phyloP scores from a whole-genome alignment of 441 rosid species.

The Adansonia madagascariensis region DNA sequence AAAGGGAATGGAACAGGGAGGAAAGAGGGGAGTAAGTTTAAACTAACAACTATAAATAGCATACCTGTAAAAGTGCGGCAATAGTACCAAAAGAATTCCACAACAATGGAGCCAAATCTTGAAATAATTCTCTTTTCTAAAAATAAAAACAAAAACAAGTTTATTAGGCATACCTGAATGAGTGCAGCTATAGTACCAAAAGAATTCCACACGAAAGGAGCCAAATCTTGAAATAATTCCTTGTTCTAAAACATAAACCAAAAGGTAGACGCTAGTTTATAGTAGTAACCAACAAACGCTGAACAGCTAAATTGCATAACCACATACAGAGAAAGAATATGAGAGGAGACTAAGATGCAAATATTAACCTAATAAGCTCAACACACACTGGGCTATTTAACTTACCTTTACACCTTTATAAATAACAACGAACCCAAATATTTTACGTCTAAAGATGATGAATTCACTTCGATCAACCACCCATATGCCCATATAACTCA shows the following conservation, averaged over 20 bases:
- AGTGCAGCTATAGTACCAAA: constrained; percentile 52
- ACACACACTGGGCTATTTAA: background rate
- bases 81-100: constrained; percentile 53
- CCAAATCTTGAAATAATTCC: constrained; percentile 49
- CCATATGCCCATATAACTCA: background rate
- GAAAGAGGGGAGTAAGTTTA: background rate
- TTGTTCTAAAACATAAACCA: constrained; percentile 38
- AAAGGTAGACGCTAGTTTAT: constrained; percentile 41
- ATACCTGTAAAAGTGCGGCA: constrained; percentile 88
- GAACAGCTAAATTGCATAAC: constrained; percentile 27
- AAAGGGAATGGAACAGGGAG: background rate
- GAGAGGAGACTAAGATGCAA: background rate
- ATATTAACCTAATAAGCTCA: background rate
- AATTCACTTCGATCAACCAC: constrained; percentile 15
- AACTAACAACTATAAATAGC: constrained; percentile 35
- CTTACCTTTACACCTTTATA: constrained; percentile 1
- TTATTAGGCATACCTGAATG: constrained; percentile 44
- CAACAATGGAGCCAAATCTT: constrained; percentile 54
- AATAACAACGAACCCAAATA: background rate
- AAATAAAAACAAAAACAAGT: constrained; percentile 37
- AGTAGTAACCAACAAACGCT: constrained; percentile 12
- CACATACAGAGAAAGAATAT: constrained; percentile 16
- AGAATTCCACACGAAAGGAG: constrained; percentile 55
- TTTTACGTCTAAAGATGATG: background rate
- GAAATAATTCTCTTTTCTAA: constrained; percentile 46